Evolutionary conservation across 2,329 filamentous ascomycete species (phyloP).

Genomic region (Cordyceps pruinosa): DNA sequence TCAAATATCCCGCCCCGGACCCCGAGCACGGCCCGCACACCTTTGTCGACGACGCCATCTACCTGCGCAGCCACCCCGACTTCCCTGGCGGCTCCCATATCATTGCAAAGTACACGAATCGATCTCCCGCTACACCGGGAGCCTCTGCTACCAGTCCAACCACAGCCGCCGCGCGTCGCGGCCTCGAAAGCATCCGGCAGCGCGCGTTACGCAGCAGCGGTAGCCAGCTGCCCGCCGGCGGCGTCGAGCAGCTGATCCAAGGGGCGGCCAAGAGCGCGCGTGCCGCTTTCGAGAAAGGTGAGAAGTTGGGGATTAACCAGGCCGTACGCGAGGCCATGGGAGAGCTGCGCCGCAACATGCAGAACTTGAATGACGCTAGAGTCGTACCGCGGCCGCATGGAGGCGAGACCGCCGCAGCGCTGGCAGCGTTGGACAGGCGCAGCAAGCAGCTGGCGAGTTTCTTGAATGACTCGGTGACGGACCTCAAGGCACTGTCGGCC

Average conservation of each 20-base stretch:
- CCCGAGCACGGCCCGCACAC: conserved; percentile 61
- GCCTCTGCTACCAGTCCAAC: conserved; percentile 25
- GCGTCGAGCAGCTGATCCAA: conserved; percentile 60
- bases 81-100: conserved; percentile 55
- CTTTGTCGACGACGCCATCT: conserved; percentile 80
- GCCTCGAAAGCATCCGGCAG: conserved; percentile 30
- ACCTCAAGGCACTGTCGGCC: conserved; percentile 54
- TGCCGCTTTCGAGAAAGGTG: conserved; percentile 63
- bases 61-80: conserved; percentile 59
- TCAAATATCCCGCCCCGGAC: conserved; percentile 71
- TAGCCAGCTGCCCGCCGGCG: conserved; percentile 41
- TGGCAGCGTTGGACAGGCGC: conserved; percentile 52
- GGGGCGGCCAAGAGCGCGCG: conserved; percentile 71
- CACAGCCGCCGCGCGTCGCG: conserved; percentile 21
- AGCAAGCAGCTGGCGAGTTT: conserved; percentile 62
- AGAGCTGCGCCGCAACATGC: conserved; percentile 71
- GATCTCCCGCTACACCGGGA: conserved; percentile 32
- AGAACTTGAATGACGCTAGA: conserved; percentile 54
- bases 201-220: conserved; percentile 31
- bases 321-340: conserved; percentile 74
- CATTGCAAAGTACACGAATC: conserved; percentile 64
- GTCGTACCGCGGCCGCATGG: background rate
- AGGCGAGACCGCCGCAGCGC: conserved; percentile 22
- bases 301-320: conserved; percentile 73
- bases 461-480: conserved; percentile 58